These are phyloP conservation scores for Striga asiatica DNA, from an alignment of 257 asterid genomes.

Conservation along the genomic window DNA sequence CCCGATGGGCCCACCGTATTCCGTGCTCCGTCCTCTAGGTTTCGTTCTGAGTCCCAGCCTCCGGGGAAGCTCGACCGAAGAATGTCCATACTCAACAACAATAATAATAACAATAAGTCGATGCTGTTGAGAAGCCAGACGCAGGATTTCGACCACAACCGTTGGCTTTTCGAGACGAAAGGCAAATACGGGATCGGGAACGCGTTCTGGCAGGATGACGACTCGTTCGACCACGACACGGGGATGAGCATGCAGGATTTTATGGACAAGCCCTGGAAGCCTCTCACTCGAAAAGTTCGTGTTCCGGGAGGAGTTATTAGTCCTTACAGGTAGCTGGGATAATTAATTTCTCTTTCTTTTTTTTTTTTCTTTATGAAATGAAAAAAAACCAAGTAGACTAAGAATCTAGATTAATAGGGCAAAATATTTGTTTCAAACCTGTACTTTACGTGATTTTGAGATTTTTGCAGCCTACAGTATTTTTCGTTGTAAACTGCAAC, in stretches of 20 bases:
- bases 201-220: slow-evolving; percentile 87
- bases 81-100: slow-evolving; percentile 52
- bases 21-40: slow-evolving; percentile 36
- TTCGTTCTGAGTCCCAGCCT: slow-evolving; percentile 32
- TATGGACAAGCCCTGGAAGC: slow-evolving; percentile 96
- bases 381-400: too few relatives aligned
- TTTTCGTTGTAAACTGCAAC: too few relatives aligned
- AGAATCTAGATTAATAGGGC: too few relatives aligned
- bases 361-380: not conserved
- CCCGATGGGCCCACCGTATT: slow-evolving; percentile 58
- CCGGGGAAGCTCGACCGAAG: slow-evolving; percentile 51
- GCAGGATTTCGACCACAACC: slow-evolving; percentile 84
- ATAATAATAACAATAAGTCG: slow-evolving; percentile 33
- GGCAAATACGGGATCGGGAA: slow-evolving; percentile 93
- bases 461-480: too few relatives aligned
- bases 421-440: too few relatives aligned
- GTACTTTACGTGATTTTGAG: too few relatives aligned
- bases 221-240: slow-evolving; percentile 55
- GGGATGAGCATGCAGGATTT: slow-evolving; percentile 94
- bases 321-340: slow-evolving; percentile 98
- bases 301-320: slow-evolving; percentile 65
- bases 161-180: slow-evolving; percentile 84
- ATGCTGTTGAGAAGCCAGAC: slow-evolving; percentile 86
- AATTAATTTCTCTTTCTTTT: too few relatives aligned
- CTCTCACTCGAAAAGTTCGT: slow-evolving; percentile 67